Percentiles rank a stretch among this genome's conserved stretches.
These are phyloP conservation scores for Trichosporon ovoides DNA, from an alignment of 1,284 basidiomycete genomes.

Conservation along the genomic window DNA sequence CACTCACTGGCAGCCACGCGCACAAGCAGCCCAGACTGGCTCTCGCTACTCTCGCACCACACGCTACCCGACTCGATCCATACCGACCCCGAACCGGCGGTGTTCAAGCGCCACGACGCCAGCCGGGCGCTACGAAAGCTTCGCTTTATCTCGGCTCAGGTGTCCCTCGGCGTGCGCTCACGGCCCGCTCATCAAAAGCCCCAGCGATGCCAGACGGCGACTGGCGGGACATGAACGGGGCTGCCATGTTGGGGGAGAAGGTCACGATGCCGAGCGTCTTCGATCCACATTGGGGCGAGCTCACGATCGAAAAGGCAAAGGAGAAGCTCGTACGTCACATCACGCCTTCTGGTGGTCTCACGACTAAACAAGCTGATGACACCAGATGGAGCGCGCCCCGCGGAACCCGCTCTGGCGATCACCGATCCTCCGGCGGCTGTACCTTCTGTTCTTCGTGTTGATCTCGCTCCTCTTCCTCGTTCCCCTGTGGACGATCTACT, in stretches of 20 bases:
- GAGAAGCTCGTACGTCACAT: neutral
- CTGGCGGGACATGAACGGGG: neutral
- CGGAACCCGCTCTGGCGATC: constrained; percentile 28
- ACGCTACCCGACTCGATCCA: too few species aligned
- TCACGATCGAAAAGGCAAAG: constrained; percentile 4
- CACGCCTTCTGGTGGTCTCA: neutral
- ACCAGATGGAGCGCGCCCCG: constrained; percentile 30
- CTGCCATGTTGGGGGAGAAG: neutral
- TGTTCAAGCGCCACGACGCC: too few species aligned
- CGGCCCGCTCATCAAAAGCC: neutral
- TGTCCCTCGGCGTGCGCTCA: too few species aligned
- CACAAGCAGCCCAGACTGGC: neutral
- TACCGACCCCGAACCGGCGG: too few species aligned
- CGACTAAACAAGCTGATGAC: neutral
- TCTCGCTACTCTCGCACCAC: neutral
- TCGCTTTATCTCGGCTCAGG: too few species aligned
- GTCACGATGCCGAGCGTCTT: neutral
- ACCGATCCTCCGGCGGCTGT: constrained; percentile 34
- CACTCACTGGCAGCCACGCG: too few species aligned
- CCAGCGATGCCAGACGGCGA: neutral
- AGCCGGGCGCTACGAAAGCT: too few species aligned
- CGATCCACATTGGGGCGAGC: constrained; percentile 15
- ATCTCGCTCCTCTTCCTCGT: constrained; percentile 31
- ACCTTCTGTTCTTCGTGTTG: constrained; percentile 33
- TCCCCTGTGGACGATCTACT: constrained; percentile 34